These are phyloP conservation scores for Monosporascus sp. DNA, from an alignment of 2,329 filamentous ascomycete genomes.

Conservation along the genomic window DNA sequence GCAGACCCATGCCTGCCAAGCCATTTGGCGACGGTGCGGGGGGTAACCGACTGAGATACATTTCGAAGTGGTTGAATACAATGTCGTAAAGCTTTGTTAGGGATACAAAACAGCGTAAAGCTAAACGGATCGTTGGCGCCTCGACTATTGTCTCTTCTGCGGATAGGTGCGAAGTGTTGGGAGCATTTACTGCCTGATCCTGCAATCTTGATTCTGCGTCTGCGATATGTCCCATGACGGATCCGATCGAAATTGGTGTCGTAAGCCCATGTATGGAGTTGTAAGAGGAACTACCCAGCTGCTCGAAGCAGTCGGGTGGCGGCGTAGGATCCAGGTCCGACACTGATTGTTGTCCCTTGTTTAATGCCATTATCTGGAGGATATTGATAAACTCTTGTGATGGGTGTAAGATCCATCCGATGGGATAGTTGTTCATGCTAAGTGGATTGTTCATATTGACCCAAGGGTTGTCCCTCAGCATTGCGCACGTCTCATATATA, in stretches of 20 bases:
- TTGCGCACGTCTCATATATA: not conserved
- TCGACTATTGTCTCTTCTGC: not conserved
- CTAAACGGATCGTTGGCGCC: not conserved
- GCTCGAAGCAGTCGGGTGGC: not conserved
- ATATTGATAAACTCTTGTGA: not conserved
- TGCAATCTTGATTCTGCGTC: not conserved
- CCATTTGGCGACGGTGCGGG: not conserved
- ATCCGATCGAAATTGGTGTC: not conserved
- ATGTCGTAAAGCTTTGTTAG: not conserved
- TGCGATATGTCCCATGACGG: not conserved
- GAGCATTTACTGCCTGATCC: not conserved
- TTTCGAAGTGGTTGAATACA: not conserved
- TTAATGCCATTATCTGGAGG: not conserved
- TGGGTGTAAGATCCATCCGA: not conserved
- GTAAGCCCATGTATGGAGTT: not conserved
- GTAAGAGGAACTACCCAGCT: not conserved
- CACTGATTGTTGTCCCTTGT: not conserved
- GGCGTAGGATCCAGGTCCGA: not conserved
- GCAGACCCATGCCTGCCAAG: not conserved
- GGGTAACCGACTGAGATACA: not conserved
- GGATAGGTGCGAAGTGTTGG: not conserved
- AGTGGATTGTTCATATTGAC: not conserved
- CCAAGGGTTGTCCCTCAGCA: not conserved
- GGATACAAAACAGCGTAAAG: not conserved
- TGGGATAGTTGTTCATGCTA: not conserved